Percentiles rank a stretch among this genome's conserved stretches.
Evolutionary conservation across 1,139 yeast species (phyloP).

Genomic region (Kurtzmaniella quercitrusa): DNA sequence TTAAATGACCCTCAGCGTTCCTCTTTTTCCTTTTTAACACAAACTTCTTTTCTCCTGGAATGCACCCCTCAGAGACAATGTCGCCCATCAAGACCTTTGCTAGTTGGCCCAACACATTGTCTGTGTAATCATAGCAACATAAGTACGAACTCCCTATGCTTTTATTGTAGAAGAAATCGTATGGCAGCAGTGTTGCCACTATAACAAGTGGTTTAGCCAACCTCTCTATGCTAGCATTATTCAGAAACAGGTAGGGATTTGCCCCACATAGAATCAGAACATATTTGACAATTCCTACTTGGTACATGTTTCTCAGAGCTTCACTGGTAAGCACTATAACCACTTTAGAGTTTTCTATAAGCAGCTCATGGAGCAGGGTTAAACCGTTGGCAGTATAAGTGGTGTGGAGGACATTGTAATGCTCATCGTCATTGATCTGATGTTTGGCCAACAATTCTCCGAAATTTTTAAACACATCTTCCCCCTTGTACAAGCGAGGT

Average conservation of each 20-base stretch:
- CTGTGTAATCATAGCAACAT: conserved; percentile 61
- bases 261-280: conserved; percentile 54
- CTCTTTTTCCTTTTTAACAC: conserved; percentile 17
- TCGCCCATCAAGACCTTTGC: conserved; percentile 56
- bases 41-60: conserved; percentile 51
- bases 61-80: conserved; percentile 47
- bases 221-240: conserved; percentile 18
- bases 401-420: conserved; percentile 53
- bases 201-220: conserved; percentile 50
- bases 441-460: conserved; percentile 40
- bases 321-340: conserved; percentile 60
- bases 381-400: conserved; percentile 66
- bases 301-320: conserved; percentile 61
- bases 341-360: conserved; percentile 52
- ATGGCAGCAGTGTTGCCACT: conserved; percentile 64
- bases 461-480: conserved; percentile 53
- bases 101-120: conserved; percentile 45
- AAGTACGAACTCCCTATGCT: conserved; percentile 55
- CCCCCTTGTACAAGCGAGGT: conserved; percentile 41
- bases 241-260: conserved; percentile 33
- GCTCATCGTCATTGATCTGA: conserved; percentile 18
- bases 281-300: conserved; percentile 60
- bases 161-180: conserved; percentile 55
- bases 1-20: conserved; percentile 5
- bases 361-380: conserved; percentile 52